A percentile compares a stretch with the other conserved stretches of the same genome.
Evolutionary conservation across 345 rosid genomes (phyloP).

Genomic region (Arabidopsis arenosa): DNA sequence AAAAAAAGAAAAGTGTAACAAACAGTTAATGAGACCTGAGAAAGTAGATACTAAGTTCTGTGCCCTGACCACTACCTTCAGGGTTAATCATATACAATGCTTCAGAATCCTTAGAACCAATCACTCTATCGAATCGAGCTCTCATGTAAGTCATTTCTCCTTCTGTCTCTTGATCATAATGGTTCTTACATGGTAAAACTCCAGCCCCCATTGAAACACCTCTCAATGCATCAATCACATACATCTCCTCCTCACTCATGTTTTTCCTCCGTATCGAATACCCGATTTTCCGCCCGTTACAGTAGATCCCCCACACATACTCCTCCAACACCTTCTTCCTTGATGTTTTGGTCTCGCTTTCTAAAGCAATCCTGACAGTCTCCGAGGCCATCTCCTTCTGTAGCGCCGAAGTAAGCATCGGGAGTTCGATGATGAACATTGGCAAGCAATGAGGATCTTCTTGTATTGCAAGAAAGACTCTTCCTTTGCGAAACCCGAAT

Average conservation of each 20-base stretch:
- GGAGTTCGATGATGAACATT: constrained; percentile 81
- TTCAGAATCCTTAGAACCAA: constrained; percentile 92
- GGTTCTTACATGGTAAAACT: constrained; percentile 72
- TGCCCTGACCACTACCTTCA: constrained; percentile 74
- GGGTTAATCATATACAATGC: constrained; percentile 96
- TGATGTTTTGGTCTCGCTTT: constrained; percentile 83
- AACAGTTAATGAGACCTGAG: constrained; percentile 60
- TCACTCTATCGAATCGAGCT: constrained; percentile 84
- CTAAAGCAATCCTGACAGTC: constrained; percentile 78
- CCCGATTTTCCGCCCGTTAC: constrained; percentile 88
- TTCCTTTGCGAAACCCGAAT: constrained; percentile 86
- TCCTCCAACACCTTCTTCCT: constrained; percentile 85
- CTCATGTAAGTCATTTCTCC: constrained; percentile 89
- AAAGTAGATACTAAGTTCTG: constrained; percentile 93
- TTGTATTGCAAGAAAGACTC: constrained; percentile 82
- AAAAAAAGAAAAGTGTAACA: constrained; percentile 9
- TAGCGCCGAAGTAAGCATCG: constrained; percentile 66
- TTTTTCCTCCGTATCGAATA: constrained; percentile 86
- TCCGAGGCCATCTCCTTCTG: constrained; percentile 98
- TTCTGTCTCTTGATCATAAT: constrained; percentile 64
- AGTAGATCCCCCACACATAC: constrained; percentile 90
- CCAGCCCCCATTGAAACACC: constrained; percentile 99
- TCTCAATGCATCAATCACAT: constrained; percentile 80
- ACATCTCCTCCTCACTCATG: constrained; percentile 83
- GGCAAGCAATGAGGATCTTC: constrained; percentile 93